Evolutionary conservation across 164 flowering plant genomes (phyloP).

Genomic region (Vitis cinerea): DNA sequence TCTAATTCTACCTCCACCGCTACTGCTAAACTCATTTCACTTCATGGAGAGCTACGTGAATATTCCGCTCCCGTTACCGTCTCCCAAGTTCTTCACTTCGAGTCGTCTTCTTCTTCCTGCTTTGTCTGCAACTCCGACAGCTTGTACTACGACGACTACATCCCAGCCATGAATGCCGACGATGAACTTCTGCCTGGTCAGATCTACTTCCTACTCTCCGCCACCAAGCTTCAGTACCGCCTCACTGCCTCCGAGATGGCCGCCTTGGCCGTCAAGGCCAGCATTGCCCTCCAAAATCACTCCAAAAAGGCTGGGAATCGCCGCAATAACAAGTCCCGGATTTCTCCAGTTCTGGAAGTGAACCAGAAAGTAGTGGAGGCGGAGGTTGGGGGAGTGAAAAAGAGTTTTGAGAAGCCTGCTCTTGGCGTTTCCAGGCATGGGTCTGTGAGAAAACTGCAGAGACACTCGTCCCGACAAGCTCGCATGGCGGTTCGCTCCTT

Average conservation of each 20-base stretch:
- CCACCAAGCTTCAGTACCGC: conserved; percentile 28
- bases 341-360: conserved; percentile 23
- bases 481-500: conserved; percentile 51
- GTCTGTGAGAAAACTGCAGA: conserved; percentile 42
- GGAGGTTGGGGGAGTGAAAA: background rate
- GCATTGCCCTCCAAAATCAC: conserved; percentile 36
- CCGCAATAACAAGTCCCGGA: conserved; percentile 17
- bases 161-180: conserved; percentile 34
- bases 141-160: conserved; percentile 42
- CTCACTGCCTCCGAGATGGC: conserved; percentile 64
- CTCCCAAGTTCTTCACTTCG: conserved; percentile 31
- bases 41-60: conserved; percentile 36
- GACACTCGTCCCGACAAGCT: conserved; percentile 43
- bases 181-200: conserved; percentile 34
- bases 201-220: conserved; percentile 56
- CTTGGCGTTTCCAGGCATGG: conserved; percentile 25
- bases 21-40: conserved; percentile 38
- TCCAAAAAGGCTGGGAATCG: conserved; percentile 7
- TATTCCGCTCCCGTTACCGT: conserved; percentile 35
- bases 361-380: background rate
- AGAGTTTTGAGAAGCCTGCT: background rate
- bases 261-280: conserved; percentile 63
- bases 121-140: conserved; percentile 55
- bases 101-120: background rate
- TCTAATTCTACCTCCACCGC: background rate